phyloP scores from a whole-genome alignment of 805 yeast species.

The Blastobotrys attinorum region DNA sequence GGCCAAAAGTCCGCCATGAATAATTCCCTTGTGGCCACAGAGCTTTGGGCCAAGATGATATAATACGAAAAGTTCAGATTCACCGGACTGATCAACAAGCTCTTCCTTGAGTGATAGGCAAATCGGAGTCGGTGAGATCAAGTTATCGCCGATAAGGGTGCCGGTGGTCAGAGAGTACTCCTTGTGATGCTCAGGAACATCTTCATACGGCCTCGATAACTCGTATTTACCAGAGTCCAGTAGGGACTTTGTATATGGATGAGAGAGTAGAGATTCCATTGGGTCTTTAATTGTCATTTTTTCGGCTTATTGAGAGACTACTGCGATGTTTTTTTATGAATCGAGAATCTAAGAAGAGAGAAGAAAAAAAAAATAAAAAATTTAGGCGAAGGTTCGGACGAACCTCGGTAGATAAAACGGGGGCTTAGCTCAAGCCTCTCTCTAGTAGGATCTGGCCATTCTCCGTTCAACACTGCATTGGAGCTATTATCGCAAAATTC shows the following conservation, averaged over 20 bases:
- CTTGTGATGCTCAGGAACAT: constrained; percentile 8
- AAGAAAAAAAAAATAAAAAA: neutral
- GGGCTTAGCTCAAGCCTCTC: no score
- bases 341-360: neutral
- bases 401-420: no score
- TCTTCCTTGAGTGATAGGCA: constrained; percentile 14
- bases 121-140: constrained; percentile 18
- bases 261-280: constrained; percentile 7
- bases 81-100: constrained; percentile 11
- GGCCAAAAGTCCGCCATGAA: constrained; percentile 83
- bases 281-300: constrained; percentile 1
- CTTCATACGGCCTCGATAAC: constrained; percentile 13
- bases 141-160: constrained; percentile 15
- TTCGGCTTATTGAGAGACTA: no score
- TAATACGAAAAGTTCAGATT: constrained; percentile 47
- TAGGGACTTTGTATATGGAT: constrained; percentile 18
- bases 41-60: constrained; percentile 63
- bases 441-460: no score
- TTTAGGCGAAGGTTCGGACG: no score
- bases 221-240: constrained; percentile 15
- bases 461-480: no score
- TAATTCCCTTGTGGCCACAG: constrained; percentile 59
- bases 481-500: no score
- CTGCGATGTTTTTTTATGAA: no score
- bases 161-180: constrained; percentile 20